Base-by-base conservation (phyloP, 257 asterid genomes). In the Marsdenia floribunda region DNA sequence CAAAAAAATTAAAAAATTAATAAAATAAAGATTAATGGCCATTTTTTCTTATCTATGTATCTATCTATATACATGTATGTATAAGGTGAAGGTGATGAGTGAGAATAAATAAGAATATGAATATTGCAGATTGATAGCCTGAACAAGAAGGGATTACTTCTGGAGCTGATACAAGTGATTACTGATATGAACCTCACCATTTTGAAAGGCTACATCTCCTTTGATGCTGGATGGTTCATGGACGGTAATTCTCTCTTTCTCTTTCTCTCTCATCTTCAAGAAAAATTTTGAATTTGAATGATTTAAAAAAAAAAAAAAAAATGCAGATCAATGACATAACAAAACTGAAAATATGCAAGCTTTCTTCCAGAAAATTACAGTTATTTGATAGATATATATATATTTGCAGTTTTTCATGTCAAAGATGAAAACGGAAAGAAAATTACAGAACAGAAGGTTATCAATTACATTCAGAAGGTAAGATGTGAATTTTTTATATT, bases 201-300 rank as follows among this genome's bases (percentile, higher is more conserved):
- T 67, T 72, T 82, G 35, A 91, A 90, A 79, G 91, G 91, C 37
- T 90, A 88, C 80, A 90, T 91, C 72, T 90, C 96, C 21, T 88
- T 91, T 60, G 96, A 91, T 86, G 94, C 88, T 18, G 96, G 86
- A 10, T 91, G 96, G 94, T 83, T 87, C 85, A 90, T 91, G 96
- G 94, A 90, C 77, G 96, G 97, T 91, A 86, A 15, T 53, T 44
- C 35, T 40, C 15, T 42, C 33, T 24, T 1, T 0, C 8, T 38
- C 24, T n/a, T n/a, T 75, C 24, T 22, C 21, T 44, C 15, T 24
- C 10, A 8, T 37, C 18, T 6, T 4, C 22, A 12, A 49, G 1
- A 29, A 29, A 29, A 29, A 29, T 38, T 38, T 38, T 38, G 42
- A 38, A 38, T 38, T 38, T 38, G 42, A 38, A 5, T 38, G 4